phyloP scores from a whole-genome alignment of 73 alveolate genomes.

The Urostyla sp. region DNA sequence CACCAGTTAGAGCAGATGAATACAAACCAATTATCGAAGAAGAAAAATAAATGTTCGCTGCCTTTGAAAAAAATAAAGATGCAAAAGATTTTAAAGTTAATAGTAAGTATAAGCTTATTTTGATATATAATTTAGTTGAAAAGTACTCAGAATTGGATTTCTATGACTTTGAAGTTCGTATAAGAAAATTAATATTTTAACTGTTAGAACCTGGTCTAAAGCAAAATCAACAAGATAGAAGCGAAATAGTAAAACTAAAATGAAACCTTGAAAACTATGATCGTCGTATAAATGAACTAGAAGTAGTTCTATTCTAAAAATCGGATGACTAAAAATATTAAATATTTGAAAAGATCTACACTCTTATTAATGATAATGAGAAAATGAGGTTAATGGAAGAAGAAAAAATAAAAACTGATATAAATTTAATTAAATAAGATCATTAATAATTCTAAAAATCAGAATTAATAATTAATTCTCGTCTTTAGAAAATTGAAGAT shows the following conservation, averaged over 20 bases:
- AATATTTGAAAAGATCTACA: slow-evolving; percentile 32
- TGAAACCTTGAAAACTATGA: slow-evolving; percentile 38
- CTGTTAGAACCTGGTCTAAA: slow-evolving; percentile 44
- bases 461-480: no score
- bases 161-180: slow-evolving; percentile 41
- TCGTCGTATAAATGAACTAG: slow-evolving; percentile 49
- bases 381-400: slow-evolving; percentile 44
- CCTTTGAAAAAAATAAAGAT: slow-evolving; percentile 41
- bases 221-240: slow-evolving; percentile 29
- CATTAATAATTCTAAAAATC: no score
- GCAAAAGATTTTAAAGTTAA: slow-evolving; percentile 44
- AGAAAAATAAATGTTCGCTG: not conserved
- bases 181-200: slow-evolving; percentile 22
- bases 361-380: slow-evolving; percentile 28
- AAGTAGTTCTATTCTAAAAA: slow-evolving; percentile 39
- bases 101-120: not conserved
- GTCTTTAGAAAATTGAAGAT: no score
- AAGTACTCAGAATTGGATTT: slow-evolving; percentile 51
- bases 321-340: slow-evolving; percentile 28
- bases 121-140: slow-evolving; percentile 10
- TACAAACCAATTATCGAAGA: not conserved
- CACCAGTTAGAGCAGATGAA: not conserved
- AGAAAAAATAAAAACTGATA: slow-evolving; percentile 40
- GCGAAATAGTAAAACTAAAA: not conserved
- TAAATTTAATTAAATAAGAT: slow-evolving; percentile 13